Evolutionary conservation across 176 grass and related monocot genomes (phyloP).

Genomic region (Calamus simplicifolius): DNA sequence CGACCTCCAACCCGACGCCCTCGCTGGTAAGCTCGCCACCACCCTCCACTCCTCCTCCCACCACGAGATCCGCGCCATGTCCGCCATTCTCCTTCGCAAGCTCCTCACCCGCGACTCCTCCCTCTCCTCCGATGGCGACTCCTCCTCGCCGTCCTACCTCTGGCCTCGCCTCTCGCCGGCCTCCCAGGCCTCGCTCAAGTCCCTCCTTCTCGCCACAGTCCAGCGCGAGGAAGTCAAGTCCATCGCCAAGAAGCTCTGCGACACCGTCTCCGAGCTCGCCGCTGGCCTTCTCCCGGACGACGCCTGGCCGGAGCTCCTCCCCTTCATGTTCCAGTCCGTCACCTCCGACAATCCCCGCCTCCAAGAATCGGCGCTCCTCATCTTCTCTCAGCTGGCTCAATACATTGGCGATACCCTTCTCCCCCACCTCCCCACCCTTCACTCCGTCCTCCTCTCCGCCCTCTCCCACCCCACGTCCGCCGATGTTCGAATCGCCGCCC

Average conservation of each 20-base stretch:
- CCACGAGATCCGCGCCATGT: conserved; percentile 52
- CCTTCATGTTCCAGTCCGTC: conserved; percentile 74
- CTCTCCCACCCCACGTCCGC: conserved; percentile 65
- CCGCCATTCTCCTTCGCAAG: conserved; percentile 73
- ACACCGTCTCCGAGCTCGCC: conserved; percentile 78
- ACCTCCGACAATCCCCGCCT: conserved; percentile 42
- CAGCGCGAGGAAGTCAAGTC: conserved; percentile 55
- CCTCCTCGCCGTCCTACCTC: conserved; percentile 13
- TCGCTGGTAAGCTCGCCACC: conserved; percentile 53
- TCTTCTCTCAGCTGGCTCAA: conserved; percentile 65
- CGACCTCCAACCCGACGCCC: conserved; percentile 56
- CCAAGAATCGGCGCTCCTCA: conserved; percentile 76
- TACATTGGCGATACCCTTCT: conserved; percentile 66
- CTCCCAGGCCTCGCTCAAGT: conserved; percentile 49
- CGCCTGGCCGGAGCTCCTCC: conserved; percentile 69
- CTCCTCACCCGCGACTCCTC: conserved; percentile 37
- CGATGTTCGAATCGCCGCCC: conserved; percentile 86
- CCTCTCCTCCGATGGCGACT: conserved; percentile 1
- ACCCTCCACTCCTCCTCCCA: conserved; percentile 40
- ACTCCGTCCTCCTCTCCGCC: conserved; percentile 54
- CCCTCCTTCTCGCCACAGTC: conserved; percentile 53
- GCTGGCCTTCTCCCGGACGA: conserved; percentile 57
- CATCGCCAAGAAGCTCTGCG: conserved; percentile 88
- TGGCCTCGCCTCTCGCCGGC: conserved; percentile 60
- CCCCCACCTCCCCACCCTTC: conserved; percentile 74